phyloP scores from a whole-genome alignment of 805 yeast genomes.

The Candida pini region DNA sequence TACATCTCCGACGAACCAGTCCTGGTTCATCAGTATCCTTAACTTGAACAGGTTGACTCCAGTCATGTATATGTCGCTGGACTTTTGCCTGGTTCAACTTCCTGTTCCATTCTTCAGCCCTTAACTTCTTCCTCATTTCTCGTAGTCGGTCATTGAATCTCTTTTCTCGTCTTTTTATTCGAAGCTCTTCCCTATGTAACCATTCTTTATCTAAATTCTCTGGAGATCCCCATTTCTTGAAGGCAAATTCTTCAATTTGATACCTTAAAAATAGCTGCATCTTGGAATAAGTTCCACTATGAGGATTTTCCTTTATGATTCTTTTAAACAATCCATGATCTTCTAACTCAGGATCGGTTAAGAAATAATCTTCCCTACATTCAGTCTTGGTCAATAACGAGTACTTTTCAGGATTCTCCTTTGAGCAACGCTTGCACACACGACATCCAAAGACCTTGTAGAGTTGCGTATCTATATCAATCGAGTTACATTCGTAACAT shows the following conservation, averaged over 20 bases:
- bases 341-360: constrained; percentile 88
- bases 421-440: constrained; percentile 78
- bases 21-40: constrained; percentile 14
- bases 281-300: constrained; percentile 77
- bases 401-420: constrained; percentile 77
- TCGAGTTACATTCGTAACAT: constrained; percentile 76
- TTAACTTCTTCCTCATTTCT: constrained; percentile 85
- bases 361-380: constrained; percentile 83
- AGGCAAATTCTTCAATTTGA: constrained; percentile 92
- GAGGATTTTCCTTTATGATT: constrained; percentile 90
- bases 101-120: constrained; percentile 87
- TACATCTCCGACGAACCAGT: constrained; percentile 56
- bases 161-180: constrained; percentile 68
- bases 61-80: constrained; percentile 66
- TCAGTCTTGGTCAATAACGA: constrained; percentile 91
- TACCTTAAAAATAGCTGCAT: constrained; percentile 89
- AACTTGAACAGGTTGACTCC: constrained; percentile 53
- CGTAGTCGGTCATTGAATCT: constrained; percentile 70
- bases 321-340: constrained; percentile 66
- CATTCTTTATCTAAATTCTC: constrained; percentile 91
- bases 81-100: constrained; percentile 51
- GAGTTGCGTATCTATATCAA: constrained; percentile 74
- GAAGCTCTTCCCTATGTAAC: constrained; percentile 71
- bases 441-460: constrained; percentile 62
- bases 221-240: constrained; percentile 89